These are phyloP conservation scores for Antitrichia curtipendula DNA, from an alignment of 225 moss, liverwort and hornwort genomes.

Conservation along the genomic window DNA sequence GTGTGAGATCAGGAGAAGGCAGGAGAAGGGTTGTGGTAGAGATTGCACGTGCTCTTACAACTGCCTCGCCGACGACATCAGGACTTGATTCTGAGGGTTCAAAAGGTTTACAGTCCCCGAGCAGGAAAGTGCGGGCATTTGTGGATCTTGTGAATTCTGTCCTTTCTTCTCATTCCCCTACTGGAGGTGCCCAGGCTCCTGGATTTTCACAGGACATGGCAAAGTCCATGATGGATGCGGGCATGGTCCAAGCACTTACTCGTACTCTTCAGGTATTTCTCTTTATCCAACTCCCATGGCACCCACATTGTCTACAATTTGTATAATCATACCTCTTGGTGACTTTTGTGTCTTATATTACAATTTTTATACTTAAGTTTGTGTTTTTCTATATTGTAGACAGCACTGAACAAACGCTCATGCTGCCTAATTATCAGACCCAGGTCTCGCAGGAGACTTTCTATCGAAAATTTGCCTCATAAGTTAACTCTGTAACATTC, in stretches of 20 bases:
- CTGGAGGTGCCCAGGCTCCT: conserved; percentile 67
- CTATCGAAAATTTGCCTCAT: neutral
- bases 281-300: neutral
- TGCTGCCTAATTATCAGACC: neutral
- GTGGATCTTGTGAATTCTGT: conserved; percentile 92
- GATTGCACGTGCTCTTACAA: conserved; percentile 64
- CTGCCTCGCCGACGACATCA: conserved; percentile 24
- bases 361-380: neutral
- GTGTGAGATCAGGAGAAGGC: conserved; percentile 93
- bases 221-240: conserved; percentile 91
- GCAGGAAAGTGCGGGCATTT: conserved; percentile 69
- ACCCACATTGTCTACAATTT: neutral
- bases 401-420: neutral
- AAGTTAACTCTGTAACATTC: neutral
- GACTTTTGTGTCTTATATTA: neutral
- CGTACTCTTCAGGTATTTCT: conserved; percentile 56
- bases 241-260: conserved; percentile 86
- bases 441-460: neutral
- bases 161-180: conserved; percentile 75
- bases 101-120: conserved; percentile 53
- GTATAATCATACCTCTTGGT: neutral
- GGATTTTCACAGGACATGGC: conserved; percentile 91
- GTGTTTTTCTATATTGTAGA: neutral
- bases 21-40: conserved; percentile 85
- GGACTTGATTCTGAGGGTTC: conserved; percentile 24